A percentile compares a stretch with the other conserved stretches of the same genome.
These are phyloP conservation scores for Termitomyces sp. DNA, from an alignment of 768 basidiomycete genomes.

Conservation along the genomic window DNA sequence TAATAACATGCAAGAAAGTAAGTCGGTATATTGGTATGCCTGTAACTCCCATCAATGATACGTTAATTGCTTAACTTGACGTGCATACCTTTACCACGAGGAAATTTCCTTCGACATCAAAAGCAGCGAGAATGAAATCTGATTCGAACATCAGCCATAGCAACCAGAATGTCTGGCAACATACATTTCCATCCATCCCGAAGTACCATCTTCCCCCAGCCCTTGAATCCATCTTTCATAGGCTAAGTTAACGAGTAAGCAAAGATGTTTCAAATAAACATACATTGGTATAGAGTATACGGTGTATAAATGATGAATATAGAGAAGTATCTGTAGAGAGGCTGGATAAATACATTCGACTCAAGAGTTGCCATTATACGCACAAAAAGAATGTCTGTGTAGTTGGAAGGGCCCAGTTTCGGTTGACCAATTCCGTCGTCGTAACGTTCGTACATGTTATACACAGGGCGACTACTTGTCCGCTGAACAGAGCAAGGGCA, in stretches of 20 bases:
- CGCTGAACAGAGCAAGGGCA: conserved; percentile 63
- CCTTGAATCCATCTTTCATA: conserved; percentile 72
- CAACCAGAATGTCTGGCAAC: conserved; percentile 15
- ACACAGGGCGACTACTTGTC: conserved; percentile 82
- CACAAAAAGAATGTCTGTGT: conserved; percentile 85
- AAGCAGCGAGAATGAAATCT: conserved; percentile 77
- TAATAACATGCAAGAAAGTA: conserved; percentile 89
- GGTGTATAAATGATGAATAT: conserved; percentile 77
- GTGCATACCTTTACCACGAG: conserved; percentile 65
- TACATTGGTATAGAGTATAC: conserved; percentile 86
- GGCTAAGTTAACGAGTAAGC: background rate
- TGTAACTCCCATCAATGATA: conserved; percentile 18
- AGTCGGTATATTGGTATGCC: conserved; percentile 84
- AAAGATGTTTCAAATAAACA: conserved; percentile 19
- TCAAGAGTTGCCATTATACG: conserved; percentile 21
- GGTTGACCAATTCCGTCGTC: conserved; percentile 68
- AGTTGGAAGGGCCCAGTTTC: conserved; percentile 73
- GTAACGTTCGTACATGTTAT: conserved; percentile 89
- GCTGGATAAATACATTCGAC: background rate
- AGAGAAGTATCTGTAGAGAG: conserved; percentile 62
- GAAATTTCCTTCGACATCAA: conserved; percentile 89
- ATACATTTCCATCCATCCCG: conserved; percentile 87
- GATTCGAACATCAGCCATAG: background rate
- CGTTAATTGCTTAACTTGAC: background rate
- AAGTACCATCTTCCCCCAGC: conserved; percentile 72